phyloP scores from a whole-genome alignment of 192 early-diverging fungal species.

The Backusella sp. region DNA sequence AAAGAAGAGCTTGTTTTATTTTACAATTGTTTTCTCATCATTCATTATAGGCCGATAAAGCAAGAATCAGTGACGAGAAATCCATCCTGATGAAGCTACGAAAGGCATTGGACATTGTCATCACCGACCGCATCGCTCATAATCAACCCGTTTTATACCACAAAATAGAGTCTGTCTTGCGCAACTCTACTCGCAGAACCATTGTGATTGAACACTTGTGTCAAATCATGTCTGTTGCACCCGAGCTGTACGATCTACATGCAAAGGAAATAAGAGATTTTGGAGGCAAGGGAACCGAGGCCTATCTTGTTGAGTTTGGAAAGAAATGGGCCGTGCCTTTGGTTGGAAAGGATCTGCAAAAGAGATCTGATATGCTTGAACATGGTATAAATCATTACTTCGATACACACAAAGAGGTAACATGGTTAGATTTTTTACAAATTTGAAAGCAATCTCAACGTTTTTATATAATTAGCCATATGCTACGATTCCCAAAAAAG shows the following conservation, averaged over 20 bases:
- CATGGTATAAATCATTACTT: neutral
- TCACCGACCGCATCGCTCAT: constrained; percentile 10
- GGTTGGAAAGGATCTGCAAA: constrained; percentile 9
- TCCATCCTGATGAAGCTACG: constrained; percentile 2
- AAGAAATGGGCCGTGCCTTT: neutral
- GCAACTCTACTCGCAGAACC: constrained; percentile 3
- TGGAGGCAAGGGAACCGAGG: constrained; percentile 14
- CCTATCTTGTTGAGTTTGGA: constrained; percentile 7
- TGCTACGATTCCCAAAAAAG: constrained; percentile 10
- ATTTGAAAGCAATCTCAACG: too few species aligned
- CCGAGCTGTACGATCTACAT: neutral
- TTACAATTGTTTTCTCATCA: too few species aligned
- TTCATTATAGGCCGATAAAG: neutral
- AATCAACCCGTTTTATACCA: constrained; percentile 17
- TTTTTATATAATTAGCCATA: neutral
- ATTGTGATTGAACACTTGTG: constrained; percentile 2
- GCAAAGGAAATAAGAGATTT: constrained; percentile 14
- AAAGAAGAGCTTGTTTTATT: neutral
- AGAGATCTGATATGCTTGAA: constrained; percentile 5
- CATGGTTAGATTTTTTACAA: neutral
- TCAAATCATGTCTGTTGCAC: constrained; percentile 13
- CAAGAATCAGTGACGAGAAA: constrained; percentile 16
- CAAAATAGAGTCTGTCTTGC: constrained; percentile 10
- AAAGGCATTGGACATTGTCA: constrained; percentile 15
- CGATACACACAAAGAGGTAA: constrained; percentile 5